phyloP scores from a whole-genome alignment of 148 eudicot genomes.

The Polygonum maritimum region DNA sequence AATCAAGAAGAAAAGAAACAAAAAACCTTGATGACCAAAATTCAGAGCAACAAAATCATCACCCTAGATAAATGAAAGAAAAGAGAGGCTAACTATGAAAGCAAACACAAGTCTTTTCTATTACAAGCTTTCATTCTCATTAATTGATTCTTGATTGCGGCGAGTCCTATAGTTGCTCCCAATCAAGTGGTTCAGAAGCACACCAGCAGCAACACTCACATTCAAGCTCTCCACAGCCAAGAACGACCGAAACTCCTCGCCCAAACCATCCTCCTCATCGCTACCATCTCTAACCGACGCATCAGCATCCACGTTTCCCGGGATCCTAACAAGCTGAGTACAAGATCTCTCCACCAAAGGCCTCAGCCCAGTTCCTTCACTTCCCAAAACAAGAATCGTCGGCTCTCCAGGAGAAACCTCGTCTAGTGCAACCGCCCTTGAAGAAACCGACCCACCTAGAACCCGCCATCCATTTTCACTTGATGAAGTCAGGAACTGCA shows the following conservation, averaged over 20 bases:
- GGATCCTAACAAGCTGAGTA: slow-evolving; percentile 57
- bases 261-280: slow-evolving; percentile 28
- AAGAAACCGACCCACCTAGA: slow-evolving; percentile 77
- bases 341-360: slow-evolving; percentile 95
- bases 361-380: slow-evolving; percentile 98
- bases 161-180: slow-evolving; percentile 32
- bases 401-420: slow-evolving; percentile 60
- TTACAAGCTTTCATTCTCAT: background rate
- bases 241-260: slow-evolving; percentile 62
- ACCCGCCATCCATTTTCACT: slow-evolving; percentile 94
- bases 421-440: slow-evolving; percentile 60
- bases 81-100: background rate
- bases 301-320: slow-evolving; percentile 57
- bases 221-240: slow-evolving; percentile 97
- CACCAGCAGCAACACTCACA: slow-evolving; percentile 99
- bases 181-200: slow-evolving; percentile 82
- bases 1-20: background rate
- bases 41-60: background rate
- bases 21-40: background rate
- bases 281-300: slow-evolving; percentile 21
- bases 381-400: slow-evolving; percentile 93
- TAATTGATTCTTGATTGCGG: background rate
- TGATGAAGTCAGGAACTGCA: slow-evolving; percentile 80
- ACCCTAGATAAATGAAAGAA: background rate
- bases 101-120: background rate